Base-by-base conservation (phyloP, 441 rosid species). In the Raphanus hybrid region DNA sequence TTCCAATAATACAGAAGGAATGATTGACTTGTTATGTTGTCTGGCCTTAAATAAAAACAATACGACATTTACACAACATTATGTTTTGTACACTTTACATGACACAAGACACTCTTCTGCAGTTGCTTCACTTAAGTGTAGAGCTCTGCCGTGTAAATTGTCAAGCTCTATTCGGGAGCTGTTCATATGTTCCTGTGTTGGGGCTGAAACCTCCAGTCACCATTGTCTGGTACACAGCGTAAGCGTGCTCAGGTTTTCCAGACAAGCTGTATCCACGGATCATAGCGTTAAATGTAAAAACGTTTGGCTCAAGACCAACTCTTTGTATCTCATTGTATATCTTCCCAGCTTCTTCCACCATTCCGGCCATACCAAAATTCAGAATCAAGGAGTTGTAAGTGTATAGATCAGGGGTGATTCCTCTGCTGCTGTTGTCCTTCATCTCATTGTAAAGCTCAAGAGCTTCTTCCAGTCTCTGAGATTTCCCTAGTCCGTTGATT, bases 241-340 rank as follows among this genome's bases (percentile, higher is more conserved):
- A 95, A 10, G 98, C 98, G 32, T 77, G 86, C 71, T 91, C 92
- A 0, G 87, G 80, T 61, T 87, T 85, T 69, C 98, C 98, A 0
- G 97, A 90, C 73, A 75, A 75, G 73, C 91, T 90, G 80, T 87
- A 87, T 58, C 91, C 96, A 43, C 93, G 89, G 64, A 95, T 93
- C 45, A 95, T 91, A 59, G 98, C 91, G 78, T 92, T 95, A 69
- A 90, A 95, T 14, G 99, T 95, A 85, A 85, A 88, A 41, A 95
- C 96, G 82, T 86, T 87, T n/a, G 98, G 97, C 78, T 91, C 83
- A 65, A 91, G 90, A 85, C 98, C 98, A 9, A 73, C 75, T 26
- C 52, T 72, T 74, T 83, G 91, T 39, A 95, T 77, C 75, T 93
- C 94, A 43, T 87, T 85, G 11, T 82, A 93, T 75, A 93, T 80